Evolutionary conservation across 2,329 filamentous ascomycete genomes (phyloP).

Genomic region (Lojkania enalia): DNA sequence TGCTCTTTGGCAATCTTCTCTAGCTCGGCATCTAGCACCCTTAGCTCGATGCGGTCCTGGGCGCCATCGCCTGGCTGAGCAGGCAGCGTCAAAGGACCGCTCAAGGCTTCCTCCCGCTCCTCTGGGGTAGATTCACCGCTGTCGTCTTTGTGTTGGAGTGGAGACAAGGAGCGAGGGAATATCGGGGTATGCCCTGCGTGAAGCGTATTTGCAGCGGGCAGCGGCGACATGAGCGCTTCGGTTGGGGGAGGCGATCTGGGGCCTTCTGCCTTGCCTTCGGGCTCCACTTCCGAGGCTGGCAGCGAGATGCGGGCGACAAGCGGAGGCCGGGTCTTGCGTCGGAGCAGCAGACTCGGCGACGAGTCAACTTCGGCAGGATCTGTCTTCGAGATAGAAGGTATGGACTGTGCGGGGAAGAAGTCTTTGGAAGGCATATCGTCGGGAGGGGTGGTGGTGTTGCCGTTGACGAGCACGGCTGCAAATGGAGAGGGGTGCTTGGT

Average conservation of each 20-base stretch:
- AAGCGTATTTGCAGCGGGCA: constrained; percentile 38
- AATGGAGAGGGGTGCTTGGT: constrained; percentile 28
- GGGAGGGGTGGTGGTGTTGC: constrained; percentile 30
- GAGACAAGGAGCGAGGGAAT: constrained; percentile 23
- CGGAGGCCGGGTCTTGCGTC: constrained; percentile 26
- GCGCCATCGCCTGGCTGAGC: constrained; percentile 35
- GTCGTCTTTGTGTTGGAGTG: constrained; percentile 17
- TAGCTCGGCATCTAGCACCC: constrained; percentile 30
- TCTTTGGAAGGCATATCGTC: constrained; percentile 33
- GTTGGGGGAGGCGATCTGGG: constrained; percentile 39
- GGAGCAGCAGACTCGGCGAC: constrained; percentile 25
- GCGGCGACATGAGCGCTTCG: constrained; percentile 34
- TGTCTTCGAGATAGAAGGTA: constrained; percentile 11
- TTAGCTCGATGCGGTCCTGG: constrained; percentile 33
- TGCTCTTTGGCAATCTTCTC: constrained; percentile 25
- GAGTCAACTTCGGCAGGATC: constrained; percentile 8
- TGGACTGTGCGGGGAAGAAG: constrained; percentile 13
- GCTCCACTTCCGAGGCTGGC: constrained; percentile 22
- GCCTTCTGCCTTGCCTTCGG: constrained; percentile 31
- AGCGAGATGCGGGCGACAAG: constrained; percentile 31
- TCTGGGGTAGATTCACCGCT: constrained; percentile 22
- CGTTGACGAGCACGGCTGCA: constrained; percentile 26
- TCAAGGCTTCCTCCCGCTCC: constrained; percentile 27
- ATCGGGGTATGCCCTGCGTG: constrained; percentile 45
- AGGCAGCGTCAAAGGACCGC: constrained; percentile 38